Base-by-base conservation (phyloP, 108 stramenopile genomes). In the Poteriospumella lacustris region DNA sequence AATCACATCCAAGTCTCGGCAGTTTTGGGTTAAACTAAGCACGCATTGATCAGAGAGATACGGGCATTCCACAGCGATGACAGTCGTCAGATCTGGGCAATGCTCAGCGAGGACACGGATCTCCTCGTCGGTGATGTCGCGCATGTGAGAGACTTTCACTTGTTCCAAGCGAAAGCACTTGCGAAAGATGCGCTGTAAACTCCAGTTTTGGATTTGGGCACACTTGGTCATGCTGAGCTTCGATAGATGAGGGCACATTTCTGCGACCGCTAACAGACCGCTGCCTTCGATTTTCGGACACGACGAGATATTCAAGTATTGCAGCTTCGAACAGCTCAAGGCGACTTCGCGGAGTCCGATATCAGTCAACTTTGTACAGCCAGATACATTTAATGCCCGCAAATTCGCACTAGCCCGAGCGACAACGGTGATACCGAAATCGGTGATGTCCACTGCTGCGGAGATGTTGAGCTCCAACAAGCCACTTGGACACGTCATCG, bases 91-190 rank as follows among this genome's bases (percentile, higher is more conserved):
- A 56, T 73, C 29, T 34, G 70, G 70, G 42, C 47, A 52, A 42
- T 56, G 26, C 70, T 73, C n/a, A 12, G 70, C 70, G 9, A 73
- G 36, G 31, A 73, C 70, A 29, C 70, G 70, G 9, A 73, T 56
- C 36, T 73, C 70, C 31, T 73, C 70, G 36, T 73, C 70, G 9
- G 44, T 56, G 70, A 73, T 56, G 42, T 56, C 43, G 9, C 33
- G 26, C 5, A 42, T 29, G 41, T 73, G 42, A 26, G 70, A 73
- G 26, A 73, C 41, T 26, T 24, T 44, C 26, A 73, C 70, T 42
- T 38, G 5, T 38, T 73, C 70, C 70, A 73, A 73, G 26, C 36
- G 43, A 3, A 33, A 5, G 42, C 70, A 73, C 12, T 24, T 9
- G 5, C 31, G 26, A 73, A 73, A 73, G 3, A 73, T 44, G 26